A percentile compares a stretch with the other conserved stretches of the same genome.
phyloP scores from a whole-genome alignment of 768 basidiomycete genomes.

The Russula sp. region DNA sequence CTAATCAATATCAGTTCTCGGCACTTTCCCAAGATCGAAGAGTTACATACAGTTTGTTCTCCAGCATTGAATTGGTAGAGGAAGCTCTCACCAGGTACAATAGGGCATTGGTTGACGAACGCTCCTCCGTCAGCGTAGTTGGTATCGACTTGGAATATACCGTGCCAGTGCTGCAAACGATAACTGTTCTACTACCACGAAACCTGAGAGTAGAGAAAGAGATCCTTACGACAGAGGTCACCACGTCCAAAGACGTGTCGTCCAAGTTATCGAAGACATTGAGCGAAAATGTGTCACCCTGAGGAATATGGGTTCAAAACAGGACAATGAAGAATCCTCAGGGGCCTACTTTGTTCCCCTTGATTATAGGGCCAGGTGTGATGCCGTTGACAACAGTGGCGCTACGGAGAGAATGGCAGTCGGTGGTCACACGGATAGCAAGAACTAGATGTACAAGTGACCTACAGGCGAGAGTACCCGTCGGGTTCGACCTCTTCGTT shows the following conservation, averaged over 20 bases:
- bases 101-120: conserved; percentile 40
- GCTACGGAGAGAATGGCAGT: conserved; percentile 21
- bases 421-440: neutral
- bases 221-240: conserved; percentile 39
- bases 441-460: neutral
- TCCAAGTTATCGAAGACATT: conserved; percentile 39
- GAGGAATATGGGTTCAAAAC: conserved; percentile 24
- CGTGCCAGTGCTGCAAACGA: conserved; percentile 45
- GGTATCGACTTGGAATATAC: conserved; percentile 36
- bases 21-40: neutral
- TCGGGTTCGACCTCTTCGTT: conserved; percentile 22
- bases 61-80: conserved; percentile 32
- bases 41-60: conserved; percentile 29
- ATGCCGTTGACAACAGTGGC: conserved; percentile 37
- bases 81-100: conserved; percentile 35
- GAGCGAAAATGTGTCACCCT: conserved; percentile 34
- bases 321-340: neutral
- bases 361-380: conserved; percentile 43
- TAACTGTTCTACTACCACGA: neutral
- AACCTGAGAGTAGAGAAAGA: neutral
- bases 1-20: neutral
- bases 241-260: conserved; percentile 39
- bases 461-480: conserved; percentile 21
- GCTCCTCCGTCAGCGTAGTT: conserved; percentile 40
- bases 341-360: conserved; percentile 27